A percentile compares a stretch with the other conserved stretches of the same genome.
These are phyloP conservation scores for Nicotiana undulata DNA, from an alignment of 257 asterid genomes.

Conservation along the genomic window DNA sequence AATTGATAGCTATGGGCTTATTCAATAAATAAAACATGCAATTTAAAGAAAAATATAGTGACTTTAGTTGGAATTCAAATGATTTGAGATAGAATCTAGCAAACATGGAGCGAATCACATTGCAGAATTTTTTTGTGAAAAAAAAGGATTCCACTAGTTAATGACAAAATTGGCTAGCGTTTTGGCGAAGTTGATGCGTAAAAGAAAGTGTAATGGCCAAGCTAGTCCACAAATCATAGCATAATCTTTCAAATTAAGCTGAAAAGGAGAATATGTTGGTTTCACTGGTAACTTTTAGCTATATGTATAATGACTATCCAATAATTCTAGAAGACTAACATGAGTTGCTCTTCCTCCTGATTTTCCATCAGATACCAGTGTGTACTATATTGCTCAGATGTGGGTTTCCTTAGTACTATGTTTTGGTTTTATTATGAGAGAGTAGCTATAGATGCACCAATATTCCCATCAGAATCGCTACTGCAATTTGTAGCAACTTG, in stretches of 20 bases:
- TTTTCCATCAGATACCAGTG: not conserved
- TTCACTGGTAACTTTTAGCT: not conserved
- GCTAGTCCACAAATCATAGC: not conserved
- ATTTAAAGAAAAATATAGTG: not conserved
- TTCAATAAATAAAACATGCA: not conserved
- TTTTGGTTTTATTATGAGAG: not conserved
- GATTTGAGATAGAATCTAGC: too few species aligned
- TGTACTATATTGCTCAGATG: not conserved
- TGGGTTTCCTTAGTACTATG: not conserved
- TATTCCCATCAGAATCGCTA: too few species aligned
- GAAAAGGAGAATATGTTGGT: not conserved
- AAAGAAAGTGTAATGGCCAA: not conserved
- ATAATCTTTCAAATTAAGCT: not conserved
- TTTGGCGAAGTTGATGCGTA: not conserved
- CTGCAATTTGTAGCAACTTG: too few species aligned
- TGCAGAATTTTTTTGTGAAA: too few species aligned
- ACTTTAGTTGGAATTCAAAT: not conserved
- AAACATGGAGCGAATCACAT: too few species aligned
- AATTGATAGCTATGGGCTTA: constrained; percentile 22
- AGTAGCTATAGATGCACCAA: not conserved
- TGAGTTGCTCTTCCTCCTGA: not conserved
- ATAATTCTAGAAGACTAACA: not conserved
- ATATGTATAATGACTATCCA: not conserved
- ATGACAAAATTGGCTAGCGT: too few species aligned
- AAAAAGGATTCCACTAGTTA: too few species aligned